Base-by-base conservation (phyloP, 2,329 filamentous ascomycete genomes). In the Verticillium isaacii region DNA sequence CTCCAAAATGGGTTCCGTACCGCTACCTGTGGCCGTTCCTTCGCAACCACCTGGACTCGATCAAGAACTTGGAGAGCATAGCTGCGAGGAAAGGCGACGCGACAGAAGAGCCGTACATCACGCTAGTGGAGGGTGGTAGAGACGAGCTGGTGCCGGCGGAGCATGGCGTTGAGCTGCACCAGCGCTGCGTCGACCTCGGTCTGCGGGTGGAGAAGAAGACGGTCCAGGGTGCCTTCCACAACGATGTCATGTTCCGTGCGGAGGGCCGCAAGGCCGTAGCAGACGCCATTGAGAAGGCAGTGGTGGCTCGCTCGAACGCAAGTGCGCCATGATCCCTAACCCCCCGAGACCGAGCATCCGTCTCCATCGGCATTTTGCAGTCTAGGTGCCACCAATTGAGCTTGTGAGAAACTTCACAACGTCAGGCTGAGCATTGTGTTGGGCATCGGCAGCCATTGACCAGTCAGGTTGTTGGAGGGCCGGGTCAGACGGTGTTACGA, bases 1-100 rank as follows among this genome's bases (percentile, higher is more conserved):
- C 90, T 1, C 89, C 93, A 67, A 90, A 85, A 67, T 93, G 90
- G 89, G 77, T 93, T 7, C 91, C 91, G 0, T 94, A 94, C 71
- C 83, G 84, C 56, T 87, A 93, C 70, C 79, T 94, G 0, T 86
- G 86, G 80, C 89, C 88, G 0, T 93, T 93, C 69, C 78, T 93
- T 12, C 81, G 89, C 66, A 93, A 83, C 63, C 82, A 85, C 50
- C 74, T 87, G 39, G 82, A 87, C 65, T 85, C 78, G 65, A 81
- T 74, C 75, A 70, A 74, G 60, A 86, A 86, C 64, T 65, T 87
- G 34, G 76, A 72, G 3, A 59, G 70, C 32, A 78, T 87, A 37
- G 72, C 75, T 9, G 65, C 71, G 39, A 67, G 66, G 6, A 68
- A 74, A 67, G 62, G 66, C 62, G 58, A 67, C 65, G 60, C 68